Conservation (phyloP, 257 asterid genomes). For the Solanum dulcamara region DNA sequence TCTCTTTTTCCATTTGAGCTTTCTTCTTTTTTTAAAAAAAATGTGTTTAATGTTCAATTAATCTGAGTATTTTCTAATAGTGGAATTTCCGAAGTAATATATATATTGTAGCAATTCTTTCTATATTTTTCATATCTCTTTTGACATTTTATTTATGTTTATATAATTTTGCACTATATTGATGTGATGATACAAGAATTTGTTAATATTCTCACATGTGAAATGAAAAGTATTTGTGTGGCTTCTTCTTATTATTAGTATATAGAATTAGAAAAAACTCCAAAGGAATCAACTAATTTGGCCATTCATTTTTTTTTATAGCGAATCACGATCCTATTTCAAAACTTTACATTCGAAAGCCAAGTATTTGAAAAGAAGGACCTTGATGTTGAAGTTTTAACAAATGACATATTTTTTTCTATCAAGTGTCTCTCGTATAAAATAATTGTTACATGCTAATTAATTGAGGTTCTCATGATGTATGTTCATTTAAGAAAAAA, state of each 20-base stretch:
- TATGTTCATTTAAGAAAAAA: neutral
- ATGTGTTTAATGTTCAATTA: neutral
- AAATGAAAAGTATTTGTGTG: neutral
- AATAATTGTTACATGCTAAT: neutral
- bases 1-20: neutral
- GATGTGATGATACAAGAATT: neutral
- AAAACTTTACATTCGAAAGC: neutral
- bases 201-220: neutral
- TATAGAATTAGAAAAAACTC: neutral
- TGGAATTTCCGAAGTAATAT: slow-evolving; percentile 2
- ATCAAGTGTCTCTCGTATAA: neutral
- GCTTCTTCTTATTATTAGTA: neutral
- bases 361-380: neutral
- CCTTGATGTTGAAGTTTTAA: neutral
- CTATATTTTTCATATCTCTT: neutral
- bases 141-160: neutral
- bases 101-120: slow-evolving; percentile 19
- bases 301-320: neutral
- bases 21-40: too few species aligned
- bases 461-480: neutral
- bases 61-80: slow-evolving; percentile 1
- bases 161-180: neutral
- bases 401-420: neutral
- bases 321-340: too few species aligned
- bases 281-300: neutral